Percentiles rank a stretch among this genome's conserved stretches.
Evolutionary conservation across 345 rosid genomes (phyloP).

Genomic region (Dipteronia dyeriana): DNA sequence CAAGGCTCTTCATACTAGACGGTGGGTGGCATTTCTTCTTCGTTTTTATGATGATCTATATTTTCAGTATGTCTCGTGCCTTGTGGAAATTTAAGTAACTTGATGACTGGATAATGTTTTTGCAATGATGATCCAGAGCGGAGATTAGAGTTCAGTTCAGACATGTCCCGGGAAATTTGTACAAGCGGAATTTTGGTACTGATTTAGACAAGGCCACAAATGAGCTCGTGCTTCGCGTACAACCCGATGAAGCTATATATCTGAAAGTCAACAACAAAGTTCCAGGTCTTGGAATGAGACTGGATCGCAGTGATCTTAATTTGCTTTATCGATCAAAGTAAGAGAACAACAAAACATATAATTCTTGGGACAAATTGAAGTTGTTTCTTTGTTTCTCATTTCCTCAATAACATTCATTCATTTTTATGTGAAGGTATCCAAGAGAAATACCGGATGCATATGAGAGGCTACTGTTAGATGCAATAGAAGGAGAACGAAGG

Average conservation of each 20-base stretch:
- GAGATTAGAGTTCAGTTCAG: conserved; percentile 94
- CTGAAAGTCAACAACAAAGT: conserved; percentile 93
- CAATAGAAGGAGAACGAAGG: conserved; percentile 80
- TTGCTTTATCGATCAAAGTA: conserved; percentile 74
- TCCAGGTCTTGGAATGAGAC: conserved; percentile 95
- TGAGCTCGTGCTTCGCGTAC: conserved; percentile 89
- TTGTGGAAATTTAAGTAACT: neutral
- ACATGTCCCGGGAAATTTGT: conserved; percentile 88
- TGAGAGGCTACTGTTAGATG: conserved; percentile 86
- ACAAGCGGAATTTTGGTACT: conserved; percentile 68
- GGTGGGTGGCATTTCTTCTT: conserved; percentile 34
- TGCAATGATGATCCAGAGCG: conserved; percentile 47
- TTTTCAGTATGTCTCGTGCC: neutral
- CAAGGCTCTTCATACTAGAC: conserved; percentile 80
- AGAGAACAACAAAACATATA: neutral
- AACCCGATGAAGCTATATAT: conserved; percentile 97
- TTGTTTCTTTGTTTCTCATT: neutral
- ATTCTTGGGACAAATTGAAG: neutral
- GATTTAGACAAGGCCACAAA: conserved; percentile 79
- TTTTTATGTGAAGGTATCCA: conserved; percentile 49
- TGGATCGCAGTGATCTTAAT: conserved; percentile 87
- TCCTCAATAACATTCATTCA: neutral
- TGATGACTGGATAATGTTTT: conserved; percentile 4
- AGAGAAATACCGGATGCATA: conserved; percentile 88
- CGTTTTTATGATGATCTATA: neutral